Conservation (phyloP, 139 green algal species). For the Tetradesmus obliquus region DNA sequence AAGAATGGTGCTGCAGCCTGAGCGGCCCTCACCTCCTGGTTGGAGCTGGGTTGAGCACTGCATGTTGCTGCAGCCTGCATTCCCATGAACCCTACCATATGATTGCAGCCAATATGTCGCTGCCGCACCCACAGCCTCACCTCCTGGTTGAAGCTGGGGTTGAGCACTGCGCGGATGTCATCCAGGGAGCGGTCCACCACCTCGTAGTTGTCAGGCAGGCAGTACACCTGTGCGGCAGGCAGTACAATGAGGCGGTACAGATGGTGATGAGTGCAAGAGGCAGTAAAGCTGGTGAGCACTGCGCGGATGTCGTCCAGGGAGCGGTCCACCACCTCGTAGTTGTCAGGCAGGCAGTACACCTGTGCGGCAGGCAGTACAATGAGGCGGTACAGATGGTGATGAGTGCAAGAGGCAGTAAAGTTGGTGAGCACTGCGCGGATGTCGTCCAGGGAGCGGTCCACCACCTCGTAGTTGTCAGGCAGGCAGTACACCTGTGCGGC, state of each 20-base stretch:
- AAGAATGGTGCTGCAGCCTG: too few relatives aligned
- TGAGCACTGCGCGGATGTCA: conserved; percentile 85
- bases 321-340: conserved; percentile 94
- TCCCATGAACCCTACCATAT: neutral
- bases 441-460: conserved; percentile 93
- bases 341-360: conserved; percentile 96
- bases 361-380: conserved; percentile 27
- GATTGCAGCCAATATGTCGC: neutral
- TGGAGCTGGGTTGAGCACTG: too few relatives aligned
- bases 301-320: conserved; percentile 94
- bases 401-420: too few relatives aligned
- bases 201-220: conserved; percentile 97
- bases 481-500: conserved; percentile 88
- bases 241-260: neutral
- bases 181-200: conserved; percentile 92
- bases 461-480: conserved; percentile 96
- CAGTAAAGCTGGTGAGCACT: conserved; percentile 43
- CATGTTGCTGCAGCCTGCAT: neutral
- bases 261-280: too few relatives aligned
- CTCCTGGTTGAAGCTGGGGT: conserved; percentile 57
- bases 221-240: conserved; percentile 80
- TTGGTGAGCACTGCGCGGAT: conserved; percentile 71
- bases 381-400: too few relatives aligned
- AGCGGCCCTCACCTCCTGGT: too few relatives aligned
- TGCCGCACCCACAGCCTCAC: neutral